Percentiles rank a stretch among this genome's conserved stretches.
phyloP scores from a whole-genome alignment of 2,329 filamentous ascomycete species.

The Cladosporium sp. region DNA sequence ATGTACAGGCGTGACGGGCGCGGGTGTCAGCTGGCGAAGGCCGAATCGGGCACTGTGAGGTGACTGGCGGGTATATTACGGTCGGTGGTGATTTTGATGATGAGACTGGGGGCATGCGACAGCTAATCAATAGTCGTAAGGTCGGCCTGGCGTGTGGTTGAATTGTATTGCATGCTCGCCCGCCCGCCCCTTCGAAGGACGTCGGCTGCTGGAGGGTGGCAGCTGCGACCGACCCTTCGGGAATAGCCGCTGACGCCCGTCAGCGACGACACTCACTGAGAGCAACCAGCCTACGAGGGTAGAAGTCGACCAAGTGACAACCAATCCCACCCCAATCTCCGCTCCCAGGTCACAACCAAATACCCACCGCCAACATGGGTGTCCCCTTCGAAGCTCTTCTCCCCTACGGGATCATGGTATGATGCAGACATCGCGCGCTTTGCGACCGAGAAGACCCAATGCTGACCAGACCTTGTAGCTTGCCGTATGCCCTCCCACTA shows the following conservation, averaged over 20 bases:
- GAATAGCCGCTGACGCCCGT: not conserved
- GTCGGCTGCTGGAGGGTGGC: conserved; percentile 6
- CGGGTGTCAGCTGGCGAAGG: conserved; percentile 6
- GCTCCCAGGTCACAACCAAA: conserved; percentile 1
- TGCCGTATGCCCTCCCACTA: conserved; percentile 48
- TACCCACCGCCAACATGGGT: conserved; percentile 53
- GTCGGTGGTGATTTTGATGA: conserved; percentile 10
- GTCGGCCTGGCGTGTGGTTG: conserved; percentile 9
- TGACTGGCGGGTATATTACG: not conserved
- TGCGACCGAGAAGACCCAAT: conserved; percentile 5
- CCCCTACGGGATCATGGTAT: conserved; percentile 61
- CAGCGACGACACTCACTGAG: conserved; percentile 1
- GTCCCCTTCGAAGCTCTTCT: conserved; percentile 66
- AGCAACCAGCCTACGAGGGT: not conserved
- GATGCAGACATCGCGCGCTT: conserved; percentile 3
- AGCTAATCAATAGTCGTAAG: not conserved
- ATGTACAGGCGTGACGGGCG: conserved; percentile 11
- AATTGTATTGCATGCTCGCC: conserved; percentile 7
- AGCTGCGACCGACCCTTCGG: conserved; percentile 9
- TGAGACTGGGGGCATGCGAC: conserved; percentile 5
- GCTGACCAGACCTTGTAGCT: conserved; percentile 33
- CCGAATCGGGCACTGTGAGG: conserved; percentile 4
- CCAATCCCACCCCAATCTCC: conserved; percentile 14
- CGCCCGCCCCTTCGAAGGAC: conserved; percentile 9
- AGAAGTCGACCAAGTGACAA: not conserved